These are phyloP conservation scores for Mycogone perniciosa DNA, from an alignment of 2,329 filamentous ascomycete genomes.

Conservation along the genomic window DNA sequence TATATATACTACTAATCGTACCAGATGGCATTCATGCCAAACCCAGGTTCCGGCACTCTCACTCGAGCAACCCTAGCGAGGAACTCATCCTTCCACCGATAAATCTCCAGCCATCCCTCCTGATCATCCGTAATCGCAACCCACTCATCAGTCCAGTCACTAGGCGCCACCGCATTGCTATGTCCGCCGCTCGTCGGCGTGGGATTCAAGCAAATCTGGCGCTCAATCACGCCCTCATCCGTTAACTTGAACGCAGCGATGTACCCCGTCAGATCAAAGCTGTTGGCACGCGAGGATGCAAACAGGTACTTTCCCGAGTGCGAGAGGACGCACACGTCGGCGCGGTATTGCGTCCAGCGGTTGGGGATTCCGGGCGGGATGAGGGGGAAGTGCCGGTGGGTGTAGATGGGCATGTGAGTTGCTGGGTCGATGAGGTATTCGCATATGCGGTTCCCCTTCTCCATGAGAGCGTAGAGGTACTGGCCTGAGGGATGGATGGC, in stretches of 20 bases:
- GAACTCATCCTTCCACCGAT: slow-evolving; percentile 78
- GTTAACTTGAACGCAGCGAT: slow-evolving; percentile 72
- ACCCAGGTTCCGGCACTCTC: slow-evolving; percentile 78
- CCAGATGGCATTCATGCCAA: slow-evolving; percentile 97
- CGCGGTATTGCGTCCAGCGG: slow-evolving; percentile 63
- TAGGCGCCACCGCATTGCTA: slow-evolving; percentile 80
- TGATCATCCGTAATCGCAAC: slow-evolving; percentile 85
- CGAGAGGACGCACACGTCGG: slow-evolving; percentile 73
- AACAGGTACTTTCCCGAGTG: slow-evolving; percentile 69
- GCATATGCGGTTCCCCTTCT: slow-evolving; percentile 77
- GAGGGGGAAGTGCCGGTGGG: slow-evolving; percentile 67
- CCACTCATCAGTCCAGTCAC: slow-evolving; percentile 82
- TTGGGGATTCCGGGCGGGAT: slow-evolving; percentile 65
- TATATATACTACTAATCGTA: slow-evolving; percentile 49
- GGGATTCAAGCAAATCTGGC: slow-evolving; percentile 73
- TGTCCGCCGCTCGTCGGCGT: slow-evolving; percentile 84
- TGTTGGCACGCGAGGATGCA: slow-evolving; percentile 75
- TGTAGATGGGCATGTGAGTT: slow-evolving; percentile 72
- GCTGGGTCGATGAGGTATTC: slow-evolving; percentile 73
- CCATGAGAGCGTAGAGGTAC: slow-evolving; percentile 83
- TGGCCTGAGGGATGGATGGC: slow-evolving; percentile 72
- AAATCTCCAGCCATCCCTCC: slow-evolving; percentile 81
- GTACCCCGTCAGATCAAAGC: slow-evolving; percentile 70
- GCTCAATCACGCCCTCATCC: slow-evolving; percentile 63
- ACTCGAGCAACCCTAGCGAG: slow-evolving; percentile 69